Evolutionary conservation across 192 early-diverging fungal genomes (phyloP).

Genomic region (Allomyces arbusculus): DNA sequence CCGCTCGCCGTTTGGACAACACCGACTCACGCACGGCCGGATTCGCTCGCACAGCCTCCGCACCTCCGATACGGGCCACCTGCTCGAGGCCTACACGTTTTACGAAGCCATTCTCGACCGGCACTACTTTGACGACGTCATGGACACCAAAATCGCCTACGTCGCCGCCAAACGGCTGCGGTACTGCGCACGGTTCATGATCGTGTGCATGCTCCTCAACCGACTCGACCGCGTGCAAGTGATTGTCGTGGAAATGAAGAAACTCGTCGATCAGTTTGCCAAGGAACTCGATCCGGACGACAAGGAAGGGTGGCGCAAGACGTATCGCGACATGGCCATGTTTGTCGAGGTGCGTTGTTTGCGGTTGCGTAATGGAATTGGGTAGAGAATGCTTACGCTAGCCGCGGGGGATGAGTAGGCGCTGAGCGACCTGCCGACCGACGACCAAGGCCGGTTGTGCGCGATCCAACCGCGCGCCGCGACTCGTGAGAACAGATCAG

Average conservation of each 20-base stretch:
- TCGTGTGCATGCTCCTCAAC: constrained; percentile 77
- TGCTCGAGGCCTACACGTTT: constrained; percentile 83
- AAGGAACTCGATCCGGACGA: constrained; percentile 69
- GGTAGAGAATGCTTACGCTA: too few species aligned
- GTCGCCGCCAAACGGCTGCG: constrained; percentile 93
- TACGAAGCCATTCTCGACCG: constrained; percentile 90
- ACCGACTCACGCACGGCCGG: too few species aligned
- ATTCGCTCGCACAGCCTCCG: constrained; percentile 34
- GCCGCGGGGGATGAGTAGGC: too few species aligned
- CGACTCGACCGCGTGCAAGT: constrained; percentile 55
- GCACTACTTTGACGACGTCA: constrained; percentile 85
- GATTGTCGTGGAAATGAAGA: constrained; percentile 64
- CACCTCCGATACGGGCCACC: constrained; percentile 90
- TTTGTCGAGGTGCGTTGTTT: constrained; percentile 51
- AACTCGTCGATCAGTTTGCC: constrained; percentile 73
- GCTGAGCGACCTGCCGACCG: too few species aligned
- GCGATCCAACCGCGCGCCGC: too few species aligned
- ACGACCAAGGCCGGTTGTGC: too few species aligned
- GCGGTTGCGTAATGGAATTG: neutral
- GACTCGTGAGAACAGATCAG: too few species aligned
- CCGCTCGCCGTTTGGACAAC: too few species aligned
- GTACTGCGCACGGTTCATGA: constrained; percentile 93
- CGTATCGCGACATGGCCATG: constrained; percentile 52
- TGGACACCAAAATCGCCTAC: constrained; percentile 64
- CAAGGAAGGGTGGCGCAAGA: constrained; percentile 70